Conservation (phyloP, 202 grass and related monocot species). For the Bolboschoenoplectus hybrid region DNA sequence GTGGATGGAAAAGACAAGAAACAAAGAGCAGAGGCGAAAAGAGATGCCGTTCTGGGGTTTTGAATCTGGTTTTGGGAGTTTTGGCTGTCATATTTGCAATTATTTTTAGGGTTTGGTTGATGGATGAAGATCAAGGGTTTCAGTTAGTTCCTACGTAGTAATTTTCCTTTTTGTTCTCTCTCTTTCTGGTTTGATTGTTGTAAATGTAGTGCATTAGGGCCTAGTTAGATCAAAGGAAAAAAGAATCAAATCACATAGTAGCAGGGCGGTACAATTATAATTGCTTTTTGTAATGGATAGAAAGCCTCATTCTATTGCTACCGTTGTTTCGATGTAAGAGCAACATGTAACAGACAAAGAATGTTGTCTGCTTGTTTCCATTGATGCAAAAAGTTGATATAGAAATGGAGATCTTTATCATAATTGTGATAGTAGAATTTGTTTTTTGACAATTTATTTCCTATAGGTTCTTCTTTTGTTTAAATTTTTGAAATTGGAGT, state of each 20-base stretch:
- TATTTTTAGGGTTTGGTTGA: slow-evolving; percentile 42
- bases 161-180: neutral
- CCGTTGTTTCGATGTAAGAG: neutral
- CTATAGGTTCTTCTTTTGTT: neutral
- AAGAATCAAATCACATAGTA: neutral
- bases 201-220: neutral
- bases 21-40: slow-evolving; percentile 33
- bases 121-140: slow-evolving; percentile 29
- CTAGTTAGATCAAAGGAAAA: slow-evolving; percentile 5
- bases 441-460: neutral
- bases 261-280: neutral
- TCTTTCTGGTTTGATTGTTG: neutral
- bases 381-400: neutral
- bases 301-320: neutral
- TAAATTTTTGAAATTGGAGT: neutral
- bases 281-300: neutral
- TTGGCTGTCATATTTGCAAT: slow-evolving; percentile 9
- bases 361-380: neutral
- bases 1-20: slow-evolving; percentile 38
- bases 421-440: neutral
- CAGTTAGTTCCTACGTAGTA: slow-evolving; percentile 57
- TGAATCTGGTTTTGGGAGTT: slow-evolving; percentile 34
- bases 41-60: neutral
- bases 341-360: neutral
- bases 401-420: neutral